phyloP scores from a whole-genome alignment of 768 basidiomycete genomes.

The Thelephora aurantiotincta region DNA sequence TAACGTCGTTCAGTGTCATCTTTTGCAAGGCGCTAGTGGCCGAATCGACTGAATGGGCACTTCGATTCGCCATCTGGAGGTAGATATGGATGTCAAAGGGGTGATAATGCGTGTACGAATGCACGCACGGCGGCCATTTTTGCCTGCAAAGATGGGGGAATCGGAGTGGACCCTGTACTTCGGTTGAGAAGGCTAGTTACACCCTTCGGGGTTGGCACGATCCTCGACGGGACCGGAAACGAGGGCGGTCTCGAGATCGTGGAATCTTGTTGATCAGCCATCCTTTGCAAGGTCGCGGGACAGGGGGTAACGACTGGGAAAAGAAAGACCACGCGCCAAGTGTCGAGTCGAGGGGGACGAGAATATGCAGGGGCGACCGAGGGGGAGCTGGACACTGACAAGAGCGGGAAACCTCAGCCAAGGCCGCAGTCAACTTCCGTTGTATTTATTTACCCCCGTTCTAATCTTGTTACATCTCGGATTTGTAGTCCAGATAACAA shows the following conservation, averaged over 20 bases:
- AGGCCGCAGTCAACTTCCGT: too few species aligned
- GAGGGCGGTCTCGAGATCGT: slow-evolving; percentile 9
- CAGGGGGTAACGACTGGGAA: slow-evolving; percentile 1
- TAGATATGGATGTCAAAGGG: slow-evolving; percentile 5
- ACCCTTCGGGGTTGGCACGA: slow-evolving; percentile 6
- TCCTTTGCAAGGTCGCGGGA: neutral
- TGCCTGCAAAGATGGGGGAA: slow-evolving; percentile 82
- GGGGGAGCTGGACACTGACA: slow-evolving; percentile 10
- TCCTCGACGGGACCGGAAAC: slow-evolving; percentile 7
- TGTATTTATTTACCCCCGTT: too few species aligned
- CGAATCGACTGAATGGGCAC: slow-evolving; percentile 23
- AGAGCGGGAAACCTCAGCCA: neutral
- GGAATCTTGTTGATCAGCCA: neutral
- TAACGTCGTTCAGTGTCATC: slow-evolving; percentile 14
- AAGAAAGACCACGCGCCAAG: neutral
- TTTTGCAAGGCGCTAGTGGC: slow-evolving; percentile 26
- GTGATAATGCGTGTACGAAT: neutral
- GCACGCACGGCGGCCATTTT: slow-evolving; percentile 80
- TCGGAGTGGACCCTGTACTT: slow-evolving; percentile 38
- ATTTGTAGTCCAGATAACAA: too few species aligned
- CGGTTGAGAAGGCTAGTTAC: slow-evolving; percentile 29
- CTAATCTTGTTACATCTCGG: neutral
- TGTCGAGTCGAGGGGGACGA: neutral
- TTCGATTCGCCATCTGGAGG: slow-evolving; percentile 32
- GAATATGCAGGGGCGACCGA: slow-evolving; percentile 13